A percentile compares a stretch with the other conserved stretches of the same genome.
Conservation (phyloP, 148 eudicot genomes). For the Rhododendron ovatum region DNA sequence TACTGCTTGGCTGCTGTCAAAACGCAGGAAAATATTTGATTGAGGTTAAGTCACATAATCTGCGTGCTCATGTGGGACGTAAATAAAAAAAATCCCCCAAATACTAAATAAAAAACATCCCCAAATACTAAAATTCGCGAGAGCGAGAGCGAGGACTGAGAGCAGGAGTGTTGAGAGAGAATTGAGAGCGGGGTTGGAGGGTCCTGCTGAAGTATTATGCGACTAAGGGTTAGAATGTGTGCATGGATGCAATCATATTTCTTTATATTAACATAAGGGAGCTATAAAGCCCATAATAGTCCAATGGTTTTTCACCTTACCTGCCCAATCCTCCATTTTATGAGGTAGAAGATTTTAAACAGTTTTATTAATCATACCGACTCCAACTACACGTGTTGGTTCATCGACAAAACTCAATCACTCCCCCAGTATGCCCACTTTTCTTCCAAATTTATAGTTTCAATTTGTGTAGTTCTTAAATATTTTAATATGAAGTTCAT, state of each 20-base stretch:
- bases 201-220: neutral
- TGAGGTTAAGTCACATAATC: neutral
- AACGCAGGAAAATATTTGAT: neutral
- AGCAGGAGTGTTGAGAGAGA: neutral
- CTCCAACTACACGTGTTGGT: neutral
- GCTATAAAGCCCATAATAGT: too few relatives aligned
- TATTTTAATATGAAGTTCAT: neutral
- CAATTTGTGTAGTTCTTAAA: neutral
- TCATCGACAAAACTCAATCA: neutral
- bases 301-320: neutral
- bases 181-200: neutral
- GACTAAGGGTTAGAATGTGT: neutral
- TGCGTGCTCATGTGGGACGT: neutral
- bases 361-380: neutral
- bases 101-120: neutral
- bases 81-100: neutral
- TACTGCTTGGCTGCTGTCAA: neutral
- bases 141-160: neutral
- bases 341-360: neutral
- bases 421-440: neutral
- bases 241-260: neutral
- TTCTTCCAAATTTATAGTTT: neutral
- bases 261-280: neutral
- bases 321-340: neutral
- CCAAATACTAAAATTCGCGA: neutral